Percentiles rank a stretch among this genome's conserved stretches.
These are phyloP conservation scores for Lenwebbia sp. DNA, from an alignment of 345 rosid genomes.

Conservation along the genomic window DNA sequence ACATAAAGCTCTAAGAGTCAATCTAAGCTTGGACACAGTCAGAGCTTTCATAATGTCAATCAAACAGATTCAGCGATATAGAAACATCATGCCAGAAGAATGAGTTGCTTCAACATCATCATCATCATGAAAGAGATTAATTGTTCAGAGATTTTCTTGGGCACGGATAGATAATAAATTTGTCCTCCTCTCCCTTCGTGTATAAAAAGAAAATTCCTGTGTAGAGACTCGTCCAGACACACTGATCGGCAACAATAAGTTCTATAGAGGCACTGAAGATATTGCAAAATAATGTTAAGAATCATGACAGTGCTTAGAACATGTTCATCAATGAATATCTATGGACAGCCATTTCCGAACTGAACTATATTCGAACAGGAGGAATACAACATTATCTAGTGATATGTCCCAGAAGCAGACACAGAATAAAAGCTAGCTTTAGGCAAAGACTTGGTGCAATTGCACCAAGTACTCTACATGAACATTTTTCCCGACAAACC, in stretches of 20 bases:
- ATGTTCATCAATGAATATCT: not conserved
- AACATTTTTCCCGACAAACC: not conserved
- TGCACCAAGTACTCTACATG: not conserved
- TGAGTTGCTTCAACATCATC: not conserved
- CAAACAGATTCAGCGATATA: not conserved
- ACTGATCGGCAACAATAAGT: not conserved
- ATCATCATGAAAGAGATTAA: not conserved
- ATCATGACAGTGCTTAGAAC: not conserved
- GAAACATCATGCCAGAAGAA: not conserved
- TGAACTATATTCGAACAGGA: not conserved
- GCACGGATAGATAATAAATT: not conserved
- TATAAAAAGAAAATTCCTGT: not conserved
- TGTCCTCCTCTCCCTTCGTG: not conserved
- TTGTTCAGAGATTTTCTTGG: not conserved
- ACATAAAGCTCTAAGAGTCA: not conserved
- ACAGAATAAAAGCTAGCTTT: not conserved
- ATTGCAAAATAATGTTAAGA: not conserved
- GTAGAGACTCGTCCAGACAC: not conserved
- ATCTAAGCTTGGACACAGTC: not conserved
- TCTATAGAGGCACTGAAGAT: not conserved
- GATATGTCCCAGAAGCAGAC: not conserved
- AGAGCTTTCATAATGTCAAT: not conserved
- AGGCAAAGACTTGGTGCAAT: not conserved
- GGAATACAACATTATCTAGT: not conserved
- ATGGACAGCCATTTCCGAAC: not conserved